Percentiles rank a stretch among this genome's conserved stretches.
Evolutionary conservation across 192 early-diverging fungal genomes (phyloP).

Genomic region (Rhizoclosmatium globosum): DNA sequence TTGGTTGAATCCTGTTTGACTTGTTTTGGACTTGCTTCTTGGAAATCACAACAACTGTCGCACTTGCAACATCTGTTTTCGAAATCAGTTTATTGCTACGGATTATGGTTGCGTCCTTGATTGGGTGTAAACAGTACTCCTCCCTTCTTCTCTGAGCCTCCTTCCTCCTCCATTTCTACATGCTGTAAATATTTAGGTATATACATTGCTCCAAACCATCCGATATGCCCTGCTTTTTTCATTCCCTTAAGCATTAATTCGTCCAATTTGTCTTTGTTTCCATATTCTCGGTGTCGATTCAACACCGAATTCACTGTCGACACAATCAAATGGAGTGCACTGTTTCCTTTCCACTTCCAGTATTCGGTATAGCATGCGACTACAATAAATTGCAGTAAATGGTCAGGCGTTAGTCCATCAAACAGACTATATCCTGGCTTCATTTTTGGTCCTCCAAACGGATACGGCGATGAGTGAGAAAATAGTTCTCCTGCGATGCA

Average conservation of each 20-base stretch:
- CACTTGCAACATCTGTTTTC: too few relatives aligned
- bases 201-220: not conserved
- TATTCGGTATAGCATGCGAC: not conserved
- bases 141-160: too few relatives aligned
- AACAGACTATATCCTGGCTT: slow-evolving; percentile 1
- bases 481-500: not conserved
- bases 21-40: too few relatives aligned
- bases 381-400: slow-evolving; percentile 4
- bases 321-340: not conserved
- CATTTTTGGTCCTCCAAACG: slow-evolving; percentile 12
- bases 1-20: too few relatives aligned
- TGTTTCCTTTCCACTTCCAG: not conserved
- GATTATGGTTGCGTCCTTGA: too few relatives aligned
- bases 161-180: not conserved
- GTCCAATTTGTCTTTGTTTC: slow-evolving; percentile 6
- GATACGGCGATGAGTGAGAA: not conserved
- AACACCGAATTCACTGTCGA: not conserved
- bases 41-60: too few relatives aligned
- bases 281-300: not conserved
- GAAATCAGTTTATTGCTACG: too few relatives aligned
- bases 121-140: too few relatives aligned
- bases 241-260: not conserved
- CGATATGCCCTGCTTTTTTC: not conserved
- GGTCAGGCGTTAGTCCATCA: not conserved
- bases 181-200: not conserved